Base-by-base conservation (phyloP, 2,329 filamentous ascomycete genomes). In the Rhytidhysteron rufulum region DNA sequence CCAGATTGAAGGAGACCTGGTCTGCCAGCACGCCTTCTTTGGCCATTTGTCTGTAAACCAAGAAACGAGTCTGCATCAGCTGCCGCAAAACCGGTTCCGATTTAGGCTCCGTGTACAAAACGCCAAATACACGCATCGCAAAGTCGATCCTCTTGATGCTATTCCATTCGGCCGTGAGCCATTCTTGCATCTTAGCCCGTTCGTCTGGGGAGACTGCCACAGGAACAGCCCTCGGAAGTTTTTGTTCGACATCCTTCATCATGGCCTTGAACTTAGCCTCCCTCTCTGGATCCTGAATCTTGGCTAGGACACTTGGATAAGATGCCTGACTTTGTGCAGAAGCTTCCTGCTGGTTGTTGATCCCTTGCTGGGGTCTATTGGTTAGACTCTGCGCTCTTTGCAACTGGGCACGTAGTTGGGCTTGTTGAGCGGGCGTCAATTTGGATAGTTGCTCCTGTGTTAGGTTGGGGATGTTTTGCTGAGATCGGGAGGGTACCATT, bases 401-500 rank as follows among this genome's bases (percentile, higher is more conserved):
- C 13, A 65, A 43, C 29, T 63, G 59, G 11, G 53, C 54, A 32
- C 53, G 59, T 34, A 60, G 51, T 17, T 58, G 55, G 31, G 53
- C 49, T 39, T 63, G 60, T 33, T 64, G 61, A 27, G 53, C 43
- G 9, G 58, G 58, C 22, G 50, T 58, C 19, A 66, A 47, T 27
- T 56, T 57, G 3, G 54, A 55, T 40, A 67, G 54, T 33, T 49
- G 42, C 43, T 62, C 55, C 19, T 53, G 57, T 2, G 60, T 60
- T 6, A 59, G 45, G 24, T 60, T 58, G 5, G 31, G 41, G 10
- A 54, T 29, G 11, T 54, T 56, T 37, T 57, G 53, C 33, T 62
- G 57, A 34, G 62, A 60, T 33, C 50, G 53, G 4, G 61, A 55
- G 5, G 56, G 52, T 13, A 58, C 54, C 62, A 64, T 65, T 16